These are phyloP conservation scores for Aspergillus sp. DNA, from an alignment of 2,329 filamentous ascomycete species.

Conservation along the genomic window DNA sequence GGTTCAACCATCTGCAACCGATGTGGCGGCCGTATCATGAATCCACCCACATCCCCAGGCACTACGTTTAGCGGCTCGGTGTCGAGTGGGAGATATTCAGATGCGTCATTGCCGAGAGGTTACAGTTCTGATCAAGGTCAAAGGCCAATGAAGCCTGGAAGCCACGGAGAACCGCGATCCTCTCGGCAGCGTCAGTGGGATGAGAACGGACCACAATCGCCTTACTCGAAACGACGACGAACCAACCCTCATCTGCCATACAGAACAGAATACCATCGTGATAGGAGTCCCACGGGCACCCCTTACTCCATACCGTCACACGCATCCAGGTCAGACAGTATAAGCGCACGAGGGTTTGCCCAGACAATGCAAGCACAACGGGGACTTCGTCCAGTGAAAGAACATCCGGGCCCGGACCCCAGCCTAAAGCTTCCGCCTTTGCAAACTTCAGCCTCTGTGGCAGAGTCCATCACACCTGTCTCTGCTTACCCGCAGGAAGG, in stretches of 20 bases:
- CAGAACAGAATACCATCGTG: slow-evolving; percentile 46
- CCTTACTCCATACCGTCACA: slow-evolving; percentile 51
- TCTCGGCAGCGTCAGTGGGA: slow-evolving; percentile 35
- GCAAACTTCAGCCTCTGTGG: slow-evolving; percentile 44
- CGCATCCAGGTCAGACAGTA: slow-evolving; percentile 46
- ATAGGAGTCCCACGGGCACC: slow-evolving; percentile 40
- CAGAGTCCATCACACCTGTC: slow-evolving; percentile 28
- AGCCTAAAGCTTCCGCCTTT: slow-evolving; percentile 60
- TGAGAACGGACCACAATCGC: slow-evolving; percentile 49
- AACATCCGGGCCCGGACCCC: slow-evolving; percentile 49
- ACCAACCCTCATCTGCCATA: slow-evolving; percentile 53
- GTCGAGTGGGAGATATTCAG: slow-evolving; percentile 39
- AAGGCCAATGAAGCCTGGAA: slow-evolving; percentile 32
- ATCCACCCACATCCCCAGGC: slow-evolving; percentile 48
- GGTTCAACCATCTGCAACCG: slow-evolving; percentile 45
- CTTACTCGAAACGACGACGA: slow-evolving; percentile 67
- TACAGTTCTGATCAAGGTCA: slow-evolving; percentile 26
- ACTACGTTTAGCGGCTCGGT: slow-evolving; percentile 40
- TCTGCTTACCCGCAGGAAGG: slow-evolving; percentile 43
- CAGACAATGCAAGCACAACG: slow-evolving; percentile 63
- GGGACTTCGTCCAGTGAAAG: slow-evolving; percentile 36
- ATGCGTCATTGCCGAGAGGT: slow-evolving; percentile 27
- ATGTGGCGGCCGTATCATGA: slow-evolving; percentile 55
- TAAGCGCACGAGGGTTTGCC: slow-evolving; percentile 39
- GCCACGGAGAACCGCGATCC: slow-evolving; percentile 28